Percentiles rank a stretch among this genome's conserved stretches.
Conservation (phyloP, 176 grass and related monocot species). For the Oryza brachyantha region DNA sequence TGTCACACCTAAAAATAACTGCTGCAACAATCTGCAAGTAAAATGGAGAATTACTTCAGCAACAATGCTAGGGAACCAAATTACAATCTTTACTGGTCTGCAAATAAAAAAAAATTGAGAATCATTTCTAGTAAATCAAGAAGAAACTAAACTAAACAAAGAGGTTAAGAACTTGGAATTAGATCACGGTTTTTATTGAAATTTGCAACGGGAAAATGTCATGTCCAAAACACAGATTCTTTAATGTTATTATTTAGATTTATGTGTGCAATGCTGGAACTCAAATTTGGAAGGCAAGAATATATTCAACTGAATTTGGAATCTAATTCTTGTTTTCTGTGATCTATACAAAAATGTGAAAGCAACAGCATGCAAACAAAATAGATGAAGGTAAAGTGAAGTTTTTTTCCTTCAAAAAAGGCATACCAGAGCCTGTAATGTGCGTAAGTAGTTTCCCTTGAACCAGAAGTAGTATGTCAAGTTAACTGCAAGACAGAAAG, state of each 20-base stretch:
- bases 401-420: background rate
- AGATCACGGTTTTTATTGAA: background rate
- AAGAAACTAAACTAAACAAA: background rate
- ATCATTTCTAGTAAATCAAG: background rate
- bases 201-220: background rate
- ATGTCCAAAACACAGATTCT: background rate
- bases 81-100: background rate
- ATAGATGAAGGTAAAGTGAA: slow-evolving; percentile 1
- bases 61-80: background rate
- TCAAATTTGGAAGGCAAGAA: background rate
- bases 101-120: slow-evolving; percentile 5
- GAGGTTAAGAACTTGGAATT: background rate
- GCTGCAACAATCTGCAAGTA: slow-evolving; percentile 68
- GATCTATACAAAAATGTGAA: slow-evolving; percentile 18
- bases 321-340: background rate
- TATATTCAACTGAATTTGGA: background rate
- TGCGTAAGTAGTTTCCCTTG: slow-evolving; percentile 55
- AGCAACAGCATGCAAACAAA: slow-evolving; percentile 12
- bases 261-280: background rate
- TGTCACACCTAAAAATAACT: slow-evolving; percentile 92
- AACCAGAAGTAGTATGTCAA: slow-evolving; percentile 95
- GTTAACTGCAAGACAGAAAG: slow-evolving; percentile 56
- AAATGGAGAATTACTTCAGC: slow-evolving; percentile 15
- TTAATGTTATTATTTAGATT: background rate
- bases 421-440: slow-evolving; percentile 72